Base-by-base conservation (phyloP, 441 rosid species). In the Pelargonium citronellum region DNA sequence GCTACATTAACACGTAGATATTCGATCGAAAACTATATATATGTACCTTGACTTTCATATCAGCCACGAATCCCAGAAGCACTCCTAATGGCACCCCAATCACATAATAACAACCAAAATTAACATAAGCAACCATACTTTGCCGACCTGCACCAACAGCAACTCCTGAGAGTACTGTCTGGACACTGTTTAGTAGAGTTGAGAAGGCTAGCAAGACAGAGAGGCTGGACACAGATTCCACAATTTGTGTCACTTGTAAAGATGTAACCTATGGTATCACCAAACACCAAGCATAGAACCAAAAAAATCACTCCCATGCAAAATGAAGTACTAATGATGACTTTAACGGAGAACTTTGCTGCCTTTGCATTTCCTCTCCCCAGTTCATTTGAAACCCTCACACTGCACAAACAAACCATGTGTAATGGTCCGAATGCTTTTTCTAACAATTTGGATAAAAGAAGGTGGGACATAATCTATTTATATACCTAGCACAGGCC, bases 341-440 rank as follows among this genome's bases (percentile, higher is more conserved):
- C 84, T 76, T 82, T 89, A 2, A 87, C 75, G 4, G 95, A 69
- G 61, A 87, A 87, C 30, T 74, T 80, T 19, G 86, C 90, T 2
- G 85, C 91, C 5, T 72, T 69, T 0, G 83, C 82, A 12, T 86
- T 78, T 69, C 96, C 92, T 76, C 76, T 81, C 11, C 95, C 96
- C 10, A 91, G 69, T 79, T 86, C 95, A 68, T 91, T 91, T 27
- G 95, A 86, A 39, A 91, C 91, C 58, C 96, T 69, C 19, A 86
- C 96, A 1, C 95, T 91, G 73, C 1, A 1, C 1, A 39, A 9
- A 12, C 4, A 20, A 58, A 57, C 2, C 10, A 0, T 22, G 24
- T 22, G 24, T 22, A 22, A 22, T 1, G 24, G 24, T 1, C 24
- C 1, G 24, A 22, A 22, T 22, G 24, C 1, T 22, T 22, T 22